Base-by-base conservation (phyloP, 495 filamentous ascomycete genomes). In the Cladorrhinum samala region DNA sequence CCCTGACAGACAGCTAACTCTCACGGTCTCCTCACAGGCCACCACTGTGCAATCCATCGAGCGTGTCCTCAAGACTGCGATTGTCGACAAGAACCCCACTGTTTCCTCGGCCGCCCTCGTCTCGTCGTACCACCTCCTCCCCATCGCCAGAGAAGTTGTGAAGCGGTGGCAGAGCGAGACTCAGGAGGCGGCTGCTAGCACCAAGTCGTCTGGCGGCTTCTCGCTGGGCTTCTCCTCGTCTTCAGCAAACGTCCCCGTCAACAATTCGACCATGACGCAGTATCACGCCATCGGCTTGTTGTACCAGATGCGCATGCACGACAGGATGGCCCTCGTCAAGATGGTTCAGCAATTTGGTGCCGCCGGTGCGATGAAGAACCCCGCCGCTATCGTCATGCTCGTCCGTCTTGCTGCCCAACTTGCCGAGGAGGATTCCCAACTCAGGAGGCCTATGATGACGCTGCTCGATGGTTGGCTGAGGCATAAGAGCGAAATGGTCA, bases 401-500 rank as follows among this genome's bases (percentile, higher is more conserved):
- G 94, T 99, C 37, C 82, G 93, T 45, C 71, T 99, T 51, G 94
- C 94, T 44, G 90, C 93, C 30, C 95, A 95, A 73, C 76, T 99
- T 54, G 93, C 93, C 44, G 89, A 96, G 67, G 94, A 97, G 59
- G 93, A 99, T 63, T 77, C 78, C 18, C 82, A 87, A 54, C 78
- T 99, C 57, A 82, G 92, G 60, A 94, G 88, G 71, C 88, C 88
- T 54, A 95, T 96, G 91, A 89, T 94, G 82, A 82, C 87, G 68
- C 81, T 96, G 64, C 78, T 96, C 68, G 91, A 96, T 72, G 89
- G 91, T 61, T 96, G 91, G 91, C 80, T 96, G 63, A 82, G 93
- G 68, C 91, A 99, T 70, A 99, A 99, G 83, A 91, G 91, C 65
- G 93, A 99, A 65, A 97, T 99, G 94, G 94, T 98, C 69, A 99